phyloP scores from a whole-genome alignment of 179 eudicot species.

The Spergularia azorica region DNA sequence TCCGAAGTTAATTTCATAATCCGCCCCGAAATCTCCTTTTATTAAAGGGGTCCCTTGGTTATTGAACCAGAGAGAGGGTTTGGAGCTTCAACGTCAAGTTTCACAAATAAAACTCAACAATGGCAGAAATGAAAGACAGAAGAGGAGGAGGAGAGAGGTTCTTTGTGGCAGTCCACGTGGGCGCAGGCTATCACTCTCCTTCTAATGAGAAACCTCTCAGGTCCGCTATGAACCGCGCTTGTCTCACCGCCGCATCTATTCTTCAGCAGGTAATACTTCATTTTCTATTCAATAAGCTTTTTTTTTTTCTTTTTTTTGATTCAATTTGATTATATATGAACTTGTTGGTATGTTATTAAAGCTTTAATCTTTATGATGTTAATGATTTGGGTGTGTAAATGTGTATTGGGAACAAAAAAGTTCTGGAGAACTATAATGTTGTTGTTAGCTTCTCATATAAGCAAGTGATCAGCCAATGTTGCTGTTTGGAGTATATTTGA shows the following conservation, averaged over 20 bases:
- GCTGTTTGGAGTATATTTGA: too few species aligned
- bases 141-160: conserved; percentile 39
- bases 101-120: not conserved
- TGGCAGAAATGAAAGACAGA: conserved; percentile 27
- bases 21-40: too few species aligned
- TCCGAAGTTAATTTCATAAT: too few species aligned
- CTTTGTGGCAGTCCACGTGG: conserved; percentile 96
- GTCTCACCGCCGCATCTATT: conserved; percentile 75
- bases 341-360: conserved; percentile 6
- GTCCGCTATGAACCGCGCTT: conserved; percentile 88
- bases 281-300: not conserved
- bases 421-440: not conserved
- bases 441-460: not conserved
- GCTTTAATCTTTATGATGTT: conserved; percentile 7
- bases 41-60: too few species aligned
- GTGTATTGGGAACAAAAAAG: not conserved
- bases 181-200: conserved; percentile 95
- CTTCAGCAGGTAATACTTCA: conserved; percentile 49
- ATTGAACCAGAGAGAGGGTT: too few species aligned
- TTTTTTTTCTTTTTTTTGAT: not conserved
- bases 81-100: too few species aligned
- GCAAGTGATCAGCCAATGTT: not conserved
- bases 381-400: not conserved
- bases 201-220: conserved; percentile 70
- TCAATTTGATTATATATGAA: not conserved